phyloP scores from a whole-genome alignment of 495 filamentous ascomycete species.

The Venustampulla echinocandica region DNA sequence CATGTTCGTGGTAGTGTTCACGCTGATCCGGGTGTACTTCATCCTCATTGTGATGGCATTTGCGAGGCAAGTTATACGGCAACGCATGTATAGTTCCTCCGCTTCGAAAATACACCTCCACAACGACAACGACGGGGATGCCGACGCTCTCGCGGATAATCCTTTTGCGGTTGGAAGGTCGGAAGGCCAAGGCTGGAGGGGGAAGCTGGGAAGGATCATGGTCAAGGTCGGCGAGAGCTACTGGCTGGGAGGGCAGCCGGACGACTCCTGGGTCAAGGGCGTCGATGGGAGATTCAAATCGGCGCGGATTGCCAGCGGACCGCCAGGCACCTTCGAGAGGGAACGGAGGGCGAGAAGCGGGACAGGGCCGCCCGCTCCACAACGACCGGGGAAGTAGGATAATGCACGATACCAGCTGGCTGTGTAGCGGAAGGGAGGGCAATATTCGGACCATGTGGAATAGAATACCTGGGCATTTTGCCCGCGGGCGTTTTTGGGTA shows the following conservation, averaged over 20 bases:
- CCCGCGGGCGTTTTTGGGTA: too few species aligned
- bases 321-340: slow-evolving; percentile 50
- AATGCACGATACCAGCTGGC: not conserved
- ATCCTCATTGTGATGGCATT: slow-evolving; percentile 71
- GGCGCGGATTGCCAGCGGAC: slow-evolving; percentile 22
- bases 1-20: slow-evolving; percentile 60
- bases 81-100: slow-evolving; percentile 42
- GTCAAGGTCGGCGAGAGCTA: slow-evolving; percentile 59
- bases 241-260: slow-evolving; percentile 57
- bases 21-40: slow-evolving; percentile 67
- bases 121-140: slow-evolving; percentile 30
- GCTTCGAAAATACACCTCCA: slow-evolving; percentile 37
- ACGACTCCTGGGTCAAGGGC: slow-evolving; percentile 49
- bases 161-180: slow-evolving; percentile 60
- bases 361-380: slow-evolving; percentile 47
- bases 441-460: too few species aligned
- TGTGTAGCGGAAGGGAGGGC: too few species aligned
- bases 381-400: slow-evolving; percentile 6
- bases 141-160: slow-evolving; percentile 48
- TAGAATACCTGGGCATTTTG: too few species aligned
- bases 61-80: slow-evolving; percentile 61
- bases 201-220: slow-evolving; percentile 65
- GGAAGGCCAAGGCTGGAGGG: slow-evolving; percentile 68
- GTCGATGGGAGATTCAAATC: slow-evolving; percentile 49
- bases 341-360: slow-evolving; percentile 61